Evolutionary conservation across 768 basidiomycete genomes (phyloP).

Genomic region (Suillus subluteus): DNA sequence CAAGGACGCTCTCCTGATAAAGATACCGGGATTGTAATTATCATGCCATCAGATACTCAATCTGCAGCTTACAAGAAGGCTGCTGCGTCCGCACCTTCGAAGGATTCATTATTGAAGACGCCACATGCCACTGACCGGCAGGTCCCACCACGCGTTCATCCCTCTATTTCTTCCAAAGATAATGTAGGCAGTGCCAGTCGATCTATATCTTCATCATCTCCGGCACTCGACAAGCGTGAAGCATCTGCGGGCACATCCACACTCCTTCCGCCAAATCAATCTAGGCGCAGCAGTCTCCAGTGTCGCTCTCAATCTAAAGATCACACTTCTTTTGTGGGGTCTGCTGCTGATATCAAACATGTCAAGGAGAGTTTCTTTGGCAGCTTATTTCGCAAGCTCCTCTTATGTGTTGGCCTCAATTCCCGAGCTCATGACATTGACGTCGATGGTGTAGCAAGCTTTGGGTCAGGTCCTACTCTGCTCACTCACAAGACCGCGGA

Average conservation of each 20-base stretch:
- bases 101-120: background rate
- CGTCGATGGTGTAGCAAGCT: slow-evolving; percentile 23
- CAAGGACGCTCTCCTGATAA: slow-evolving; percentile 2
- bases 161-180: slow-evolving; percentile 4
- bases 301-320: slow-evolving; percentile 5
- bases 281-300: background rate
- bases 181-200: slow-evolving; percentile 1
- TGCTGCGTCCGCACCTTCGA: slow-evolving; percentile 7
- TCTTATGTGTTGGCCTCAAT: slow-evolving; percentile 58
- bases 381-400: slow-evolving; percentile 53
- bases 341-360: background rate
- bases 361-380: slow-evolving; percentile 51
- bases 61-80: background rate
- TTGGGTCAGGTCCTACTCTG: slow-evolving; percentile 15
- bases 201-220: slow-evolving; percentile 2
- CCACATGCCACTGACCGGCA: slow-evolving; percentile 13
- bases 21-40: background rate
- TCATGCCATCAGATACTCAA: slow-evolving; percentile 7
- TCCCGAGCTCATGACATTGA: slow-evolving; percentile 43
- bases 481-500: slow-evolving; percentile 16
- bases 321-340: background rate
- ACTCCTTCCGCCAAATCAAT: background rate
- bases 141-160: slow-evolving; percentile 1
- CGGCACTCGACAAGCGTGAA: background rate
- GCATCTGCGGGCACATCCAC: slow-evolving; percentile 5